These are phyloP conservation scores for Mediolabrus comicus DNA, from an alignment of 108 stramenopile genomes.

Conservation along the genomic window DNA sequence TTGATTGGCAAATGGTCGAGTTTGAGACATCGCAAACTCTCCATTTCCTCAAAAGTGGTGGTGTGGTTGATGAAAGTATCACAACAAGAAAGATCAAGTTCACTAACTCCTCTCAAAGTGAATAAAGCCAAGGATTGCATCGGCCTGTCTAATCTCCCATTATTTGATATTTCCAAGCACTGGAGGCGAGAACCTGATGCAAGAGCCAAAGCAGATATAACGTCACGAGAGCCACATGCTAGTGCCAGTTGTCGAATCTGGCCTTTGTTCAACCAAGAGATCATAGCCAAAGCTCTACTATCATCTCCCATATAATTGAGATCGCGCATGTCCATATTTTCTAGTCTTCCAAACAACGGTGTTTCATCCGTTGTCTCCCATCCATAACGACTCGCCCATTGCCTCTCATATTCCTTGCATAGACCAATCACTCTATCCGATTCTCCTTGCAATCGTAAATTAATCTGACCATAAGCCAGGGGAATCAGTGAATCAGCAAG, in stretches of 20 bases:
- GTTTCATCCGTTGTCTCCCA: neutral
- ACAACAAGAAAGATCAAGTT: constrained; percentile 5
- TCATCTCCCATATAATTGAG: neutral
- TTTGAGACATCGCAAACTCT: constrained; percentile 11
- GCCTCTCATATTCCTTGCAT: neutral
- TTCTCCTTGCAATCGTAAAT: neutral
- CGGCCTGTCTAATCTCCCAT: neutral
- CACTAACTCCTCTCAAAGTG: neutral
- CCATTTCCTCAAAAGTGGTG: neutral
- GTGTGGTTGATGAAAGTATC: neutral
- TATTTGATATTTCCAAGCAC: neutral
- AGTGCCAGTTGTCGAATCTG: neutral
- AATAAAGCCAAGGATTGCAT: neutral
- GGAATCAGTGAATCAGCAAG: neutral
- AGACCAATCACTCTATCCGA: neutral
- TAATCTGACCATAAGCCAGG: neutral
- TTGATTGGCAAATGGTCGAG: constrained; percentile 4
- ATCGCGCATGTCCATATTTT: neutral
- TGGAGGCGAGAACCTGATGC: neutral
- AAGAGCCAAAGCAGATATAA: neutral
- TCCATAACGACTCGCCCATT: neutral
- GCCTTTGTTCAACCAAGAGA: constrained; percentile 20
- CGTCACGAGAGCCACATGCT: neutral
- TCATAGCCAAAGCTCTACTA: neutral
- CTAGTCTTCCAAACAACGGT: constrained; percentile 3